Percentiles rank a stretch among this genome's conserved stretches.
Evolutionary conservation across 139 green algal species (phyloP).

Genomic region (Chlorella sp.): DNA sequence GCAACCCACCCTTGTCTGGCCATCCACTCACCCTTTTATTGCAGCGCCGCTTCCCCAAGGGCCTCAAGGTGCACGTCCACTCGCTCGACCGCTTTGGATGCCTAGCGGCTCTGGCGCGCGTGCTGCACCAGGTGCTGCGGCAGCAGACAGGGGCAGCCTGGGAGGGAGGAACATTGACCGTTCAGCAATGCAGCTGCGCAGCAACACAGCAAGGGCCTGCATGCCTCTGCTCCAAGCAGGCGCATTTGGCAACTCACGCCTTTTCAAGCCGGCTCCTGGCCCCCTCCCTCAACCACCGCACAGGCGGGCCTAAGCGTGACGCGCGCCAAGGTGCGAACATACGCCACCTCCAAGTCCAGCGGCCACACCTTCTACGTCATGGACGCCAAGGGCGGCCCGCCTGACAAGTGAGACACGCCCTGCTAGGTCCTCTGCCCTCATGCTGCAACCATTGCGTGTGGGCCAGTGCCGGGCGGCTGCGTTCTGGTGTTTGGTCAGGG

Average conservation of each 20-base stretch:
- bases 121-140: slow-evolving; percentile 38
- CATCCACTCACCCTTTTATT: background rate
- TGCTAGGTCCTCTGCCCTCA: background rate
- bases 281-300: background rate
- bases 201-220: too few species aligned
- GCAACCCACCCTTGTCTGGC: background rate
- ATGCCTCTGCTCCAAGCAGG: too few species aligned
- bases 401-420: slow-evolving; percentile 25
- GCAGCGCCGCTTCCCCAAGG: slow-evolving; percentile 50
- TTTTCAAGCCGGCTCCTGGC: too few species aligned
- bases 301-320: slow-evolving; percentile 56
- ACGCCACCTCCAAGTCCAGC: slow-evolving; percentile 46
- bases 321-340: slow-evolving; percentile 68
- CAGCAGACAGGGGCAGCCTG: background rate
- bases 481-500: too few species aligned
- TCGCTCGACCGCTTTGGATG: slow-evolving; percentile 61
- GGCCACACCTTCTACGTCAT: slow-evolving; percentile 77
- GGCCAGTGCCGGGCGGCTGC: too few species aligned
- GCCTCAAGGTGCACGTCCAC: slow-evolving; percentile 72
- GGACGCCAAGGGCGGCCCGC: slow-evolving; percentile 36
- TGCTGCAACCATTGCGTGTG: too few species aligned
- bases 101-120: slow-evolving; percentile 54
- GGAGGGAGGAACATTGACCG: too few species aligned
- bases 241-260: too few species aligned
- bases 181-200: too few species aligned